These are phyloP conservation scores for Biscutella laevigata DNA, from an alignment of 441 rosid genomes.

Conservation along the genomic window DNA sequence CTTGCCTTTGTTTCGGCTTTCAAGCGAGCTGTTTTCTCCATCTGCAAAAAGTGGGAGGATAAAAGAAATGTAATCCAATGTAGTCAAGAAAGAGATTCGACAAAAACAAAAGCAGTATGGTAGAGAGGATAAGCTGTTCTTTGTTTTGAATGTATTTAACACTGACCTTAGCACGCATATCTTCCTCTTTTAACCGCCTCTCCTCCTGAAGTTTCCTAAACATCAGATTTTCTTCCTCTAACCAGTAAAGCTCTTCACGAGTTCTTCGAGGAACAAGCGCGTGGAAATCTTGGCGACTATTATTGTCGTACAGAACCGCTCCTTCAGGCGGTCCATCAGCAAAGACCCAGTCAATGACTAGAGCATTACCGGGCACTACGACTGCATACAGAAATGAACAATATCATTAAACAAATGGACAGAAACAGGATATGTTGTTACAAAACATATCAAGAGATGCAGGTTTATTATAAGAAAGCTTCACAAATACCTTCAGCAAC, in stretches of 20 bases:
- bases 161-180: constrained; percentile 65
- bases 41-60: constrained; percentile 33
- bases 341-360: constrained; percentile 86
- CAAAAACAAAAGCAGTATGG: not conserved
- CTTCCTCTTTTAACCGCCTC: constrained; percentile 64
- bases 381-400: constrained; percentile 39
- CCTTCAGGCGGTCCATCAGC: constrained; percentile 80
- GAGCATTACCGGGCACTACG: constrained; percentile 49
- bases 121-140: constrained; percentile 8
- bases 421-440: not conserved
- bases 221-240: constrained; percentile 58
- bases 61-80: constrained; percentile 5
- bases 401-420: not conserved
- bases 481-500: constrained; percentile 51
- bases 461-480: constrained; percentile 5
- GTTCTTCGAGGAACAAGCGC: constrained; percentile 47
- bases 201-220: constrained; percentile 60
- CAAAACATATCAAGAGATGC: not conserved
- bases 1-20: constrained; percentile 71
- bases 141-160: not conserved
- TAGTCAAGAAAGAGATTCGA: not conserved
- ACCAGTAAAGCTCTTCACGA: constrained; percentile 60
- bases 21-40: constrained; percentile 51
- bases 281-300: constrained; percentile 64
- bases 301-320: constrained; percentile 73